Percentiles rank a stretch among this genome's conserved stretches.
phyloP scores from a whole-genome alignment of 2,329 filamentous ascomycete species.

The Sclerotinia trifoliorum region DNA sequence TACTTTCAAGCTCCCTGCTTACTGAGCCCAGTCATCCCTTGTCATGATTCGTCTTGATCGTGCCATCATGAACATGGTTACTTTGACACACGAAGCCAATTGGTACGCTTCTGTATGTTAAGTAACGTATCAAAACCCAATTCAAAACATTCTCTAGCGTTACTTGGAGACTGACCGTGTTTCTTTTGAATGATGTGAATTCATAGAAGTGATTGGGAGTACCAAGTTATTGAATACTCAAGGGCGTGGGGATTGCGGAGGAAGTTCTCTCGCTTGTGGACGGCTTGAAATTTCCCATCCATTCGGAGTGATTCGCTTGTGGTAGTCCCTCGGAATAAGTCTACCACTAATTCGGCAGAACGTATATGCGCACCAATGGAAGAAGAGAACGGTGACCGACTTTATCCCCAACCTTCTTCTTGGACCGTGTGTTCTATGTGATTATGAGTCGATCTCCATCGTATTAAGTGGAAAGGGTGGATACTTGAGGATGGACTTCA shows the following conservation, averaged over 20 bases:
- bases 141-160: background rate
- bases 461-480: background rate
- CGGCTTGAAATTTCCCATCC: constrained; percentile 15
- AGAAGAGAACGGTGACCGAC: no score
- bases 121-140: background rate
- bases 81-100: background rate
- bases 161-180: background rate
- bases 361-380: constrained; percentile 24
- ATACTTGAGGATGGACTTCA: background rate
- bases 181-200: background rate
- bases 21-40: background rate
- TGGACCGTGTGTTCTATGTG: background rate
- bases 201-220: background rate
- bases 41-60: background rate
- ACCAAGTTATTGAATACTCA: background rate
- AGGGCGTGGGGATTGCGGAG: constrained; percentile 4
- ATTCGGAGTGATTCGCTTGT: constrained; percentile 14
- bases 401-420: background rate
- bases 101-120: constrained; percentile 9
- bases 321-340: background rate
- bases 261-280: background rate
- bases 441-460: background rate
- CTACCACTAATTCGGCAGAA: background rate
- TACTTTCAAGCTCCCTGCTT: constrained; percentile 2
- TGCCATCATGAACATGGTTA: background rate